Conservation (phyloP, 208 protist genomes). For the Blechomonas ayalai region DNA sequence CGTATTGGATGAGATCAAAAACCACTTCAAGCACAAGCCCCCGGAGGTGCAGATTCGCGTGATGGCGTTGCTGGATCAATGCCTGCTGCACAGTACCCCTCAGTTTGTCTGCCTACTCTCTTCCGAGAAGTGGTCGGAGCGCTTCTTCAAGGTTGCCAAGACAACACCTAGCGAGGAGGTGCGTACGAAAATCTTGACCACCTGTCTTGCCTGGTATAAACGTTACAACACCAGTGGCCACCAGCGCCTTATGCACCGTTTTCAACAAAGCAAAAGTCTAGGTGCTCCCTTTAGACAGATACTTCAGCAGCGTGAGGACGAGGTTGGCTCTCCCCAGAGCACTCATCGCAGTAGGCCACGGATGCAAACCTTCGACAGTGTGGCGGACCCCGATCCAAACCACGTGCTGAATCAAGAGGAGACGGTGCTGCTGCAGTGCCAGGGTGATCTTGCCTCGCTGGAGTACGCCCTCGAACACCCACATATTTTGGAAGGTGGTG, state of each 20-base stretch:
- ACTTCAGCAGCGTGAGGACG: constrained; percentile 24
- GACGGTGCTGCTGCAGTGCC: constrained; percentile 64
- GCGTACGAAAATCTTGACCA: constrained; percentile 65
- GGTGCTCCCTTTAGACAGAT: constrained; percentile 50
- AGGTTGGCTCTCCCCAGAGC: constrained; percentile 14
- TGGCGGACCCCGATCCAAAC: constrained; percentile 32
- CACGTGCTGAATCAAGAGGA: constrained; percentile 60
- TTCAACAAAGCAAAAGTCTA: constrained; percentile 62
- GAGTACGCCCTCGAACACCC: constrained; percentile 86
- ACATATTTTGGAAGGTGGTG: constrained; percentile 66
- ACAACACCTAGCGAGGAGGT: constrained; percentile 32
- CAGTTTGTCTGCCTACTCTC: constrained; percentile 73
- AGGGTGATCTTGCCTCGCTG: constrained; percentile 81
- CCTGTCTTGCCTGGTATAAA: constrained; percentile 66
- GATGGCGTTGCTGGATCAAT: constrained; percentile 73
- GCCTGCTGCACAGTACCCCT: constrained; percentile 56
- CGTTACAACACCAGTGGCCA: constrained; percentile 72
- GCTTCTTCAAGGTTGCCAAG: constrained; percentile 83
- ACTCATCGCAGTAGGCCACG: constrained; percentile 5
- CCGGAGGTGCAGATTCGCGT: constrained; percentile 48
- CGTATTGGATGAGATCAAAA: constrained; percentile 69
- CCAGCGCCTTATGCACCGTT: constrained; percentile 61
- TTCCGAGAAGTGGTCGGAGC: constrained; percentile 83
- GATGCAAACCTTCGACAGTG: constrained; percentile 27
- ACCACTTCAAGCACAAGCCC: constrained; percentile 64